Conservation (phyloP, 2,329 filamentous ascomycete genomes). For the Claviceps sp. region DNA sequence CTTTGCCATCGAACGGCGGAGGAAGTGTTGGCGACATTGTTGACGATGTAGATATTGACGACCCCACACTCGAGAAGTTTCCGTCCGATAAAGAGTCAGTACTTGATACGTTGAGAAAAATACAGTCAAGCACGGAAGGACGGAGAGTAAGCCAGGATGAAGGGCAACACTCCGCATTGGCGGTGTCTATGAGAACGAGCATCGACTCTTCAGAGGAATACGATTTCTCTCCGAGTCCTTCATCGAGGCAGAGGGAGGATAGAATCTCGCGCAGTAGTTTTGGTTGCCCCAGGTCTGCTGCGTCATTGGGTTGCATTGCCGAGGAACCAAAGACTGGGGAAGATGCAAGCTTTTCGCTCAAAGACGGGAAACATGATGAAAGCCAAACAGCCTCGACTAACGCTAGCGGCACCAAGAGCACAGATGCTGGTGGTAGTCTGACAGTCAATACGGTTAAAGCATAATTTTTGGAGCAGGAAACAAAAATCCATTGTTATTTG, state of each 20-base stretch:
- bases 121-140: slow-evolving; percentile 30
- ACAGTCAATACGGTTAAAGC: slow-evolving; percentile 14
- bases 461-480: neutral
- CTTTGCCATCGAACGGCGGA: slow-evolving; percentile 9
- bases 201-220: slow-evolving; percentile 25
- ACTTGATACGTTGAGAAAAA: slow-evolving; percentile 30
- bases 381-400: neutral
- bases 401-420: neutral
- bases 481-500: neutral
- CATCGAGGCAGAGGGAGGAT: slow-evolving; percentile 18
- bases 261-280: slow-evolving; percentile 20
- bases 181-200: slow-evolving; percentile 20
- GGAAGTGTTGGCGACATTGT: slow-evolving; percentile 4
- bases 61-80: slow-evolving; percentile 35
- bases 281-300: slow-evolving; percentile 22
- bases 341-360: neutral
- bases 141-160: slow-evolving; percentile 25
- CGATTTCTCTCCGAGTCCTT: slow-evolving; percentile 21
- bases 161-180: slow-evolving; percentile 21
- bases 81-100: slow-evolving; percentile 32
- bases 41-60: slow-evolving; percentile 24
- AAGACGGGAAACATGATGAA: neutral
- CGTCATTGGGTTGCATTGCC: slow-evolving; percentile 32
- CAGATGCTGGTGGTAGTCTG: slow-evolving; percentile 30
- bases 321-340: slow-evolving; percentile 25